Conservation (phyloP, 2,329 filamentous ascomycete species). For the Metarhizium robertsii region DNA sequence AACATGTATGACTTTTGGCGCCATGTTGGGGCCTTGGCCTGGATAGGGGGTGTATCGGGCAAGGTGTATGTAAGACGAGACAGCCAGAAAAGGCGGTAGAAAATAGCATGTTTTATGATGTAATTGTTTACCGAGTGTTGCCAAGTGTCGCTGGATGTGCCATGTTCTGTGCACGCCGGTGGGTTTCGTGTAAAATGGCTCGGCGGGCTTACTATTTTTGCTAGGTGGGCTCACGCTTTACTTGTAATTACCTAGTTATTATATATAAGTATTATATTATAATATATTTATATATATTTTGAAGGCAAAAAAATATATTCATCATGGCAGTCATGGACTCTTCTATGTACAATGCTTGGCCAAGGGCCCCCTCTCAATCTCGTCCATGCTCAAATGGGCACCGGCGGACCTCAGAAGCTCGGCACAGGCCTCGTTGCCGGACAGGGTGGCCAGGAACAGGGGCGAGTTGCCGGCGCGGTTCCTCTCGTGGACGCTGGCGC, state of each 20-base stretch:
- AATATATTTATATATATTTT: too few relatives aligned
- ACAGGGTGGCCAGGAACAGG: slow-evolving; percentile 52
- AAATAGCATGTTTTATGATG: neutral
- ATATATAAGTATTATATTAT: too few relatives aligned
- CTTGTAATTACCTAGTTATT: too few relatives aligned
- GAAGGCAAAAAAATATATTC: too few relatives aligned
- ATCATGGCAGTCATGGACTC: neutral
- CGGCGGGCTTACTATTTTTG: too few relatives aligned
- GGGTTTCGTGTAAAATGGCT: too few relatives aligned
- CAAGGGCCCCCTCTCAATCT: slow-evolving; percentile 21
- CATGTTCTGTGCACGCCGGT: too few relatives aligned
- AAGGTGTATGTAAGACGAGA: neutral
- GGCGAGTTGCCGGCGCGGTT: slow-evolving; percentile 59
- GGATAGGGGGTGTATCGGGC: neutral
- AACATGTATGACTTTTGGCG: slow-evolving; percentile 3
- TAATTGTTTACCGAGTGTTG: neutral
- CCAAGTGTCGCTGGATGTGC: neutral
- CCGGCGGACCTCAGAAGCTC: slow-evolving; percentile 48
- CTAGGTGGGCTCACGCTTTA: too few relatives aligned
- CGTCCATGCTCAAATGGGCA: slow-evolving; percentile 42
- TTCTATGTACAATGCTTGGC: slow-evolving; percentile 11
- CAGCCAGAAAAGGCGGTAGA: neutral
- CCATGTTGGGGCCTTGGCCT: neutral
- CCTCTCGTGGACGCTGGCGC: slow-evolving; percentile 57
- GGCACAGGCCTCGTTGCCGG: slow-evolving; percentile 43